Base-by-base conservation (phyloP, 768 basidiomycete genomes). In the Collybiopsis luxurians region DNA sequence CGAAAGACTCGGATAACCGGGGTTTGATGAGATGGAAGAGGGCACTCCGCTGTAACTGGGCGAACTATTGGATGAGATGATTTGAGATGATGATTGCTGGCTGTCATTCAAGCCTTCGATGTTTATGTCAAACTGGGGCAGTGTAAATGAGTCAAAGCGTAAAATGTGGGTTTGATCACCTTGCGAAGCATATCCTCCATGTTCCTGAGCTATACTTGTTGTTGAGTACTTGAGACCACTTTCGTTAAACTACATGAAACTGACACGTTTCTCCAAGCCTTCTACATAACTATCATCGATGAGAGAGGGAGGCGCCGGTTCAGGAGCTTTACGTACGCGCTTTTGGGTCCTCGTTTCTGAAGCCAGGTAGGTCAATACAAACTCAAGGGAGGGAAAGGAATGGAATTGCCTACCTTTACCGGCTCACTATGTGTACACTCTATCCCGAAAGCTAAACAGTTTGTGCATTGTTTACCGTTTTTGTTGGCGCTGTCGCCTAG, bases 401-500 rank as follows among this genome's bases (percentile, higher is more conserved):
- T 59, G 65, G 21, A 50, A 43, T 43, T 12, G 66, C 64, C 66
- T 65, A 81, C 84, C 74, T 81, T 84, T 19, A 77, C 72, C n/a
- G 79, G 79, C 59, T 79, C 78, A 34, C 77, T 62, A 61, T 86
- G 86, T 3, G 78, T 81, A 64, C 86, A 87, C 38, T 77, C 72
- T 1, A 76, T 70, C 39, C 71, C 72, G 43, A 75, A 79, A 1
- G 73, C 62, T 0, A 74, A 71, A 62, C 86, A 87, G 60, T 84
- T 85, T 0, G 84, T 76, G 63, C 86, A 87, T 38, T 70, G 66
- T 26, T 79, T 80, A 2, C 73, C 71, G 4, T 78, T 79, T 77
- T 79, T 82, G 55, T 76, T 79, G 19, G 82, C 81, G 61, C 86
- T 87, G 58, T 89, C 82, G 59, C 84, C 83, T 83, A 15, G 31